A percentile compares a stretch with the other conserved stretches of the same genome.
These are phyloP conservation scores for Penicillium sclerotigenum DNA, from an alignment of 2,329 filamentous ascomycete species.

Conservation along the genomic window DNA sequence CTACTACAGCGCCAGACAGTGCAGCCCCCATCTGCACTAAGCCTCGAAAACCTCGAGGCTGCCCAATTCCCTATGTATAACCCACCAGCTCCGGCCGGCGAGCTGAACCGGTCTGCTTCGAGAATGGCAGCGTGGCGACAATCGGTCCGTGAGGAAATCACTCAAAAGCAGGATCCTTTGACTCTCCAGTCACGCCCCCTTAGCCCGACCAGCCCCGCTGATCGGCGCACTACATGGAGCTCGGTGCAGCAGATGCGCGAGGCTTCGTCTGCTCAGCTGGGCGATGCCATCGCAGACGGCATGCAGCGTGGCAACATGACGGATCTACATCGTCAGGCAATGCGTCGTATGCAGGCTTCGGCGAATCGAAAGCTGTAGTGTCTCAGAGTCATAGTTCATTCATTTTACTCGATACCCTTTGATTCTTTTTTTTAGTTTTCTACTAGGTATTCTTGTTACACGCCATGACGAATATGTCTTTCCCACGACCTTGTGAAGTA, in stretches of 20 bases:
- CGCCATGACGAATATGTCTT: not conserved
- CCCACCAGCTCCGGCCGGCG: constrained; percentile 8
- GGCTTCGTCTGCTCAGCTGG: constrained; percentile 56
- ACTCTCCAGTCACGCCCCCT: constrained; percentile 26
- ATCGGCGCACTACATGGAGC: constrained; percentile 61
- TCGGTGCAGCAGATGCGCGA: constrained; percentile 58
- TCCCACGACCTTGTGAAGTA: constrained; percentile 2
- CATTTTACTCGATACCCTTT: constrained; percentile 14
- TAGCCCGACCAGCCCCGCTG: constrained; percentile 46
- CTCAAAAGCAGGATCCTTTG: constrained; percentile 32
- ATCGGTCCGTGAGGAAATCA: constrained; percentile 62
- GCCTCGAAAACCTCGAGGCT: constrained; percentile 32
- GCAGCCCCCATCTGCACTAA: constrained; percentile 51
- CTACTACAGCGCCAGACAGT: constrained; percentile 57
- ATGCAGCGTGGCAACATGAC: constrained; percentile 75
- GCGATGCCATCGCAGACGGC: constrained; percentile 65
- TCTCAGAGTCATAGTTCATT: not conserved
- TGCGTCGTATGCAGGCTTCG: constrained; percentile 72
- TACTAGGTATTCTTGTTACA: not conserved
- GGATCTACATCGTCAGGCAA: constrained; percentile 72
- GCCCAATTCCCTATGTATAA: constrained; percentile 2
- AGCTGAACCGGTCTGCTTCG: constrained; percentile 42
- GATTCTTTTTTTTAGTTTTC: constrained; percentile 1
- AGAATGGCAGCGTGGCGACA: constrained; percentile 66
- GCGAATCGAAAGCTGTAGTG: constrained; percentile 43